These are phyloP conservation scores for Blastocladiella emersonii DNA, from an alignment of 371 early-diverging fungal genomes.

Conservation along the genomic window DNA sequence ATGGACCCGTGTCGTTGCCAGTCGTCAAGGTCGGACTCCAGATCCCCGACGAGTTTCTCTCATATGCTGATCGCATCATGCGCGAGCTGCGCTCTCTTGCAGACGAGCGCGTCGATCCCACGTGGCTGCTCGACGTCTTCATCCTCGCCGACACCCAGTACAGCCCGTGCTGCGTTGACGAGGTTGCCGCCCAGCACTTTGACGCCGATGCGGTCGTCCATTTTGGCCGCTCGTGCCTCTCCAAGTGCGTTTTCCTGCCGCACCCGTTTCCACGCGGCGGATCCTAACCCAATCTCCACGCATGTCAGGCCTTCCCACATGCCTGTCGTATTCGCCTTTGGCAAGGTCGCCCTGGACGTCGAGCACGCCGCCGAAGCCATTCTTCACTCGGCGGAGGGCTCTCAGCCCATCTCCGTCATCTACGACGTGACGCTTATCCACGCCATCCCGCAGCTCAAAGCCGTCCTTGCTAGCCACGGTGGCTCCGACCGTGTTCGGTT, in stretches of 20 bases:
- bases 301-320: constrained; percentile 56
- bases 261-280: no score
- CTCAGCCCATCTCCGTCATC: constrained; percentile 49
- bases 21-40: constrained; percentile 34
- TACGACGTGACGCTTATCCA: constrained; percentile 61
- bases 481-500: background rate
- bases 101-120: no score
- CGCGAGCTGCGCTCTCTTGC: no score
- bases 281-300: no score
- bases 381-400: constrained; percentile 19
- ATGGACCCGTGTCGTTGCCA: no score
- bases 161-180: constrained; percentile 91
- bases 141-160: constrained; percentile 88
- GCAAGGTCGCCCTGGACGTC: constrained; percentile 49
- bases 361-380: constrained; percentile 32
- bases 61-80: no score
- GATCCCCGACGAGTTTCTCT: constrained; percentile 80
- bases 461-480: background rate
- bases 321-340: constrained; percentile 78
- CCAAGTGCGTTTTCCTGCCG: constrained; percentile 42
- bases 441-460: constrained; percentile 27
- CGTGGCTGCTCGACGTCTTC: constrained; percentile 27
- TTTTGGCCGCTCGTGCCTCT: constrained; percentile 82
- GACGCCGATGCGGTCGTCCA: constrained; percentile 72
- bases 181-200: constrained; percentile 84